phyloP scores from a whole-genome alignment of 345 rosid species.

The Aquilaria malaccensis region DNA sequence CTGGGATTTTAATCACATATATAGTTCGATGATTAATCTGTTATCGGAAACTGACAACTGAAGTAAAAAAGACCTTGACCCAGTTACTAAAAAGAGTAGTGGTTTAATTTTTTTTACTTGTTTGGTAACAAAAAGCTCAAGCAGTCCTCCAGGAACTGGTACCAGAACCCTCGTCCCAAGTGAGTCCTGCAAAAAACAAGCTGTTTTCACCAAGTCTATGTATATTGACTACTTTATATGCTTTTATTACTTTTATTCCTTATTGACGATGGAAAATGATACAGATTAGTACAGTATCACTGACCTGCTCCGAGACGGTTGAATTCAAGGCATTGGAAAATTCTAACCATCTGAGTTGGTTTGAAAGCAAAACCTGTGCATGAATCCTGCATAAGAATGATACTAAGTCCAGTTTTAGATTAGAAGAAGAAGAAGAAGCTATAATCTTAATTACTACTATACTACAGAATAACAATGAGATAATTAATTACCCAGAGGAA shows the following conservation, averaged over 20 bases:
- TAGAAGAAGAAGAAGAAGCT: no score
- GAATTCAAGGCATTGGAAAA: constrained; percentile 43
- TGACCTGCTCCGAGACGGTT: constrained; percentile 27
- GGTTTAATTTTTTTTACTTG: constrained; percentile 31
- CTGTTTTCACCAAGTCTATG: no score
- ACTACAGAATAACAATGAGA: neutral
- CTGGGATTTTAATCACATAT: constrained; percentile 19
- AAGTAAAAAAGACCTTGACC: neutral
- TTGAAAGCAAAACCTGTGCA: constrained; percentile 61
- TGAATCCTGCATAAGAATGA: constrained; percentile 36
- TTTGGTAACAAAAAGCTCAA: constrained; percentile 72
- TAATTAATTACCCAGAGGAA: constrained; percentile 33
- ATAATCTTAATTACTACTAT: neutral
- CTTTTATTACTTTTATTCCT: no score
- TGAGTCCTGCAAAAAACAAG: constrained; percentile 38
- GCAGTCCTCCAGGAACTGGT: constrained; percentile 70
- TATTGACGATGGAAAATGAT: no score
- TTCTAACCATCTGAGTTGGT: constrained; percentile 65
- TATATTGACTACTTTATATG: no score
- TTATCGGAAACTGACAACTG: neutral
- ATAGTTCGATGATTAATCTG: neutral
- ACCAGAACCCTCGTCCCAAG: constrained; percentile 75
- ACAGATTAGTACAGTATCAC: no score
- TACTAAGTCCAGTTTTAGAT: no score
- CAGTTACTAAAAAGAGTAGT: neutral